Base-by-base conservation (phyloP, 768 basidiomycete species). In the Rhodotorula diobovata region DNA sequence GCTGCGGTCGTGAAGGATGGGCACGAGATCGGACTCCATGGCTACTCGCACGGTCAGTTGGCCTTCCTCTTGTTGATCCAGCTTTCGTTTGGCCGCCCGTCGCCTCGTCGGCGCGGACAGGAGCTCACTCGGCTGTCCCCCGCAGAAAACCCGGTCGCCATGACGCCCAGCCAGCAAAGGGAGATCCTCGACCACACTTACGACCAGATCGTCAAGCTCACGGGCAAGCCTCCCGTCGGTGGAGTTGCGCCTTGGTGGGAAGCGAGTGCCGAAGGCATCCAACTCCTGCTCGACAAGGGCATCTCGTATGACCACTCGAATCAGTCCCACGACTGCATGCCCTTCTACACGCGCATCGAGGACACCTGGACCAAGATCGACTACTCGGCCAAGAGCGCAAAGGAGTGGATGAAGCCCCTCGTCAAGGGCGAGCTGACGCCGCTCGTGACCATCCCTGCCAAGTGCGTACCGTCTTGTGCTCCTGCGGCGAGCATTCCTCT, bases 161-260 rank as follows among this genome's bases (percentile, higher is more conserved):
- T n/a, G n/a, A n/a, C n/a, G n/a, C n/a, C n/a, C n/a, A n/a, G n/a
- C n/a, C n/a, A n/a, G n/a, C n/a, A n/a, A n/a, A n/a, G n/a, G 25
- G 25, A 50, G 48, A 25, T 37, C 14, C 23, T 46, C 50, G 58
- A 63, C 55, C 39, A 63, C 25, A 58, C 62, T 3, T 58, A 45
- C 57, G 43, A 63, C 12, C 54, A 56, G 55, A 56, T 58, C 54
- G 61, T 54, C 46, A n/a, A 54, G 8, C 59, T 68, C 18, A 20
- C 21, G 23, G 86, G 86, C 35, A 79, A 83, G 25, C 81, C 86
- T 34, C 87, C 86, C 0, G 86, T 85, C 77, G 87, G 86, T 50
- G 85, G 84, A 61, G 88, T 89, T 45, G 89, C 88, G 2, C 89
- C 88, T 0, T 90, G 89, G 88, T 90, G 89, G 89, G 89, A 90